Evolutionary conservation across 768 basidiomycete genomes (phyloP).

Genomic region (Phanerodontia chrysosporium): DNA sequence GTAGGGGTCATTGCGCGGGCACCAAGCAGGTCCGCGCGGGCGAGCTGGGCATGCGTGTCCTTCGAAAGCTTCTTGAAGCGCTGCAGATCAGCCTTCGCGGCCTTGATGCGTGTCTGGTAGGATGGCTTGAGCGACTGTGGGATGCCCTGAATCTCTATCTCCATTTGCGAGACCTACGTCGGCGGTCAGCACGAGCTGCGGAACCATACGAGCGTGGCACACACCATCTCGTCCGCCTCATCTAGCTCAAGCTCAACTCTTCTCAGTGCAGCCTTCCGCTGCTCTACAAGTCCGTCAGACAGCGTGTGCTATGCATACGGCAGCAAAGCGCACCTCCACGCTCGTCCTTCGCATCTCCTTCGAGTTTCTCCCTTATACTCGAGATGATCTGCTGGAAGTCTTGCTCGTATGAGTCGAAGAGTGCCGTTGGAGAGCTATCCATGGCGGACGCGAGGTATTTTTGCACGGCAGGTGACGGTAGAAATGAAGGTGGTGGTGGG

Average conservation of each 20-base stretch:
- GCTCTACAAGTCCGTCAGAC: slow-evolving; percentile 44
- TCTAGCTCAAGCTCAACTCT: slow-evolving; percentile 94
- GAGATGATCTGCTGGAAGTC: slow-evolving; percentile 84
- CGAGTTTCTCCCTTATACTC: slow-evolving; percentile 74
- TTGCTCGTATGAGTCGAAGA: slow-evolving; percentile 90
- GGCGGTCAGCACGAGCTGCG: background rate
- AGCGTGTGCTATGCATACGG: background rate
- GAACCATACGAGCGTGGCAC: slow-evolving; percentile 15
- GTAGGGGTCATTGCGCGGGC: slow-evolving; percentile 39
- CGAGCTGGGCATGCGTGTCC: slow-evolving; percentile 63
- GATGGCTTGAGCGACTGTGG: slow-evolving; percentile 77
- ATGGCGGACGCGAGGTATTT: slow-evolving; percentile 34
- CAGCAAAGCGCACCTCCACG: slow-evolving; percentile 53
- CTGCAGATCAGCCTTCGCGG: slow-evolving; percentile 70
- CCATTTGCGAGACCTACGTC: slow-evolving; percentile 93
- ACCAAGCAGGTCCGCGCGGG: slow-evolving; percentile 74
- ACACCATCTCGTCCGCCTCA: slow-evolving; percentile 95
- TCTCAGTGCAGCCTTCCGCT: slow-evolving; percentile 73
- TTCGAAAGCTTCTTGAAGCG: slow-evolving; percentile 79
- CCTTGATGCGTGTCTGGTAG: slow-evolving; percentile 71
- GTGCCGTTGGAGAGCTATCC: slow-evolving; percentile 79
- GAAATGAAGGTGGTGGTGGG: background rate
- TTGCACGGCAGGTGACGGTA: background rate
- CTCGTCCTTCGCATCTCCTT: slow-evolving; percentile 60
- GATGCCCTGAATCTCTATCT: slow-evolving; percentile 94